A percentile compares a stretch with the other conserved stretches of the same genome.
These are phyloP conservation scores for Linnemannia exigua DNA, from an alignment of 192 early-diverging fungal genomes.

Conservation along the genomic window DNA sequence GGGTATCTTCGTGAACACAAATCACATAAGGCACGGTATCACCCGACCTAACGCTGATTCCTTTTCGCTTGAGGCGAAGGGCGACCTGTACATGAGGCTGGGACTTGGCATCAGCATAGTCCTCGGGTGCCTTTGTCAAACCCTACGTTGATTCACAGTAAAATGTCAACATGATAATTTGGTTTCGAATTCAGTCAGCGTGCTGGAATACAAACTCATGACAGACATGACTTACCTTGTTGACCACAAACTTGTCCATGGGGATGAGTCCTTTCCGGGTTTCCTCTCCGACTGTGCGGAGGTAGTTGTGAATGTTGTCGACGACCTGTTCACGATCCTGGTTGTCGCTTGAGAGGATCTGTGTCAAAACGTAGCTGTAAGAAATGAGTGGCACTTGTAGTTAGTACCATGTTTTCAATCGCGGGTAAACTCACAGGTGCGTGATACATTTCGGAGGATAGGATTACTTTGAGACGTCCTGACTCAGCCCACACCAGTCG, in stretches of 20 bases:
- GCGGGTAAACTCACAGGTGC: background rate
- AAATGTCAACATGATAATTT: background rate
- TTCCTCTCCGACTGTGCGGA: conserved; percentile 76
- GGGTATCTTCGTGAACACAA: conserved; percentile 63
- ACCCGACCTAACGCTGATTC: conserved; percentile 77
- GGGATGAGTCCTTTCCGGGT: conserved; percentile 78
- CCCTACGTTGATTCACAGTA: conserved; percentile 58
- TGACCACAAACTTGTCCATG: conserved; percentile 90
- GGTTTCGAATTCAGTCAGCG: background rate
- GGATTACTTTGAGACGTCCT: conserved; percentile 85
- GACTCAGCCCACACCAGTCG: conserved; percentile 97
- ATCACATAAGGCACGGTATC: conserved; percentile 97
- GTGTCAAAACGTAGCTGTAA: conserved; percentile 73
- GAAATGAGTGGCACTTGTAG: background rate
- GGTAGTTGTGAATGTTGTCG: conserved; percentile 83
- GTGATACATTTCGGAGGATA: background rate
- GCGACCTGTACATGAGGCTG: conserved; percentile 99
- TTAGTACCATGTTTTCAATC: conserved; percentile 18
- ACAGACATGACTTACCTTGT: conserved; percentile 75
- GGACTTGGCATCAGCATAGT: conserved; percentile 87
- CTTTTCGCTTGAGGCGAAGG: conserved; percentile 79
- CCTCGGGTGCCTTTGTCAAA: conserved; percentile 92
- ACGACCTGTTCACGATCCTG: conserved; percentile 78
- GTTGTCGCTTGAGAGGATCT: conserved; percentile 64
- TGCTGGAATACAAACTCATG: background rate